These are phyloP conservation scores for Tulasnella sp. DNA, from an alignment of 768 basidiomycete genomes.

Conservation along the genomic window DNA sequence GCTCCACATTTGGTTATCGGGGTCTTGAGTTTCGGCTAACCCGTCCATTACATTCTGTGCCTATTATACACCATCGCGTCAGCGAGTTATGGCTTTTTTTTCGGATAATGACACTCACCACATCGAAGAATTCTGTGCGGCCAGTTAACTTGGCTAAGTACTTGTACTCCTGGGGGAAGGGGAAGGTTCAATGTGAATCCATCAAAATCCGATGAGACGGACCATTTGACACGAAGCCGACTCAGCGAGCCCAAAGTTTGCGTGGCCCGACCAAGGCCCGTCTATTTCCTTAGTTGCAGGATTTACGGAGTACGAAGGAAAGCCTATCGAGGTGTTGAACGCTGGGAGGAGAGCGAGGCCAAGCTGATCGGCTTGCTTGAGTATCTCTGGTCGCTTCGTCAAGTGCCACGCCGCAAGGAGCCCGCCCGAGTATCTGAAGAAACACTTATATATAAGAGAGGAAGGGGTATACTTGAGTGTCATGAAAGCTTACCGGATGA, in stretches of 20 bases:
- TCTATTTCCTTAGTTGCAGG: constrained; percentile 43
- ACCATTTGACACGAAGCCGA: constrained; percentile 65
- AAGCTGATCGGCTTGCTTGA: constrained; percentile 38
- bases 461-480: background rate
- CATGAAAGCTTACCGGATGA: constrained; percentile 27
- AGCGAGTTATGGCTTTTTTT: background rate
- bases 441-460: constrained; percentile 34
- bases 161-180: constrained; percentile 50
- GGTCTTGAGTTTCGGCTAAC: background rate
- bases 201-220: background rate
- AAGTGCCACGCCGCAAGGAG: constrained; percentile 39
- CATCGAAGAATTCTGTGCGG: constrained; percentile 51
- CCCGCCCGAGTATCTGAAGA: constrained; percentile 38
- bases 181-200: background rate
- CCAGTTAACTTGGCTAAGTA: constrained; percentile 75
- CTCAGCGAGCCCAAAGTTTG: constrained; percentile 44
- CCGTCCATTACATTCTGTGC: background rate
- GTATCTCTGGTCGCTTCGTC: constrained; percentile 31
- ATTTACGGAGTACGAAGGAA: constrained; percentile 65
- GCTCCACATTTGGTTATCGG: background rate
- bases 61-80: background rate
- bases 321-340: constrained; percentile 60
- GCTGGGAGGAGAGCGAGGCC: constrained; percentile 59
- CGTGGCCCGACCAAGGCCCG: background rate
- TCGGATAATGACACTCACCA: constrained; percentile 11